Conservation (phyloP, 768 basidiomycete genomes). For the Termitomyces sp. region DNA sequence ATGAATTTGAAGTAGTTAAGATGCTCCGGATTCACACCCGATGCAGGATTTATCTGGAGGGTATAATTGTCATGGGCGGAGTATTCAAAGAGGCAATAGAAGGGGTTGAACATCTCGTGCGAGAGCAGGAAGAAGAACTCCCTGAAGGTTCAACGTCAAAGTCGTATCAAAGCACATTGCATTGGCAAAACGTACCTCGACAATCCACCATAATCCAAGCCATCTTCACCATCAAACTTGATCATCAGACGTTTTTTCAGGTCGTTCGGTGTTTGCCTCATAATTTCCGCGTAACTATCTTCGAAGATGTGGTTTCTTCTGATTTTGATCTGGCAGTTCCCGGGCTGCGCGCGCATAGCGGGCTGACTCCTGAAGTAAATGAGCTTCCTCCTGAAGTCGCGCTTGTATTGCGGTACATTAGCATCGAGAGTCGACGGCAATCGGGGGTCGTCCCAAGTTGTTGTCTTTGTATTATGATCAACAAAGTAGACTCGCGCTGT, state of each 20-base stretch:
- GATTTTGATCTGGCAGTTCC: slow-evolving; percentile 99
- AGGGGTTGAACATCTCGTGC: slow-evolving; percentile 99
- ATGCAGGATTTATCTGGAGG: slow-evolving; percentile 97
- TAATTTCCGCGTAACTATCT: slow-evolving; percentile 99
- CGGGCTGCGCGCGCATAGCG: slow-evolving; percentile 95
- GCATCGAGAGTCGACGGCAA: slow-evolving; percentile 92
- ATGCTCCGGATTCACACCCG: slow-evolving; percentile 98
- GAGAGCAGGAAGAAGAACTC: slow-evolving; percentile 99
- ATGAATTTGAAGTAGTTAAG: slow-evolving; percentile 99
- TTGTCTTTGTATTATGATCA: slow-evolving; percentile 99
- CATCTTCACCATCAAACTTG: slow-evolving; percentile 99
- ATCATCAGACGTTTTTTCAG: slow-evolving; percentile 99
- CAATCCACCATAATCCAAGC: slow-evolving; percentile 96
- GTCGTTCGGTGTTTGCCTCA: slow-evolving; percentile 98
- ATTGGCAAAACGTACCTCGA: slow-evolving; percentile 63
- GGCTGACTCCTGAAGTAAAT: slow-evolving; percentile 99
- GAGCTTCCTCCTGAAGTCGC: slow-evolving; percentile 97
- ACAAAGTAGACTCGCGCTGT: slow-evolving; percentile 99
- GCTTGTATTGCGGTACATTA: slow-evolving; percentile 99
- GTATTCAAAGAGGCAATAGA: slow-evolving; percentile 99
- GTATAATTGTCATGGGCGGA: slow-evolving; percentile 99
- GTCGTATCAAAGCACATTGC: slow-evolving; percentile 2
- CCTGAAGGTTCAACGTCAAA: slow-evolving; percentile 39
- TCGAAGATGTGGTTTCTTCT: slow-evolving; percentile 98
- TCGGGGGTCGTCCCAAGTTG: slow-evolving; percentile 99